Evolutionary conservation across 2,329 filamentous ascomycete genomes (phyloP), one percentile per base, ranked within the genome.

Genomic region (Penicillium sp.): DNA sequence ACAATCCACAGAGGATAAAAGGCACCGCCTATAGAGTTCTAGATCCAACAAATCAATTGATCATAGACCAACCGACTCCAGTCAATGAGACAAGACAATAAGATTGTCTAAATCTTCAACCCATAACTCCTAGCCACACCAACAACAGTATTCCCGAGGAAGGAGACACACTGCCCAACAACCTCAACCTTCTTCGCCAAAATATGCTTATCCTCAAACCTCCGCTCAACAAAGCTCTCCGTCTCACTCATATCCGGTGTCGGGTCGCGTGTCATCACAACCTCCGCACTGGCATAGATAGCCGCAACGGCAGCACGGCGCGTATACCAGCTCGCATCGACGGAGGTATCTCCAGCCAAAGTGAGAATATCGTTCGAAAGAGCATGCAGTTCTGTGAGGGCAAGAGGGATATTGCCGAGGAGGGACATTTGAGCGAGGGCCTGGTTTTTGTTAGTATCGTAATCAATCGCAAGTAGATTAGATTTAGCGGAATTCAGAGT

Each of bases 351-450:
- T 50, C 91, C 91, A 0, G 93, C 86, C 4, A 96, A 84, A 69
- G 90, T 92, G 82, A 90, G 90, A 51, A 99, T 96, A 74, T 99
- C 95, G 73, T 97, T 93, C n/a, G 89, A 84, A 4, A 99, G 85
- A 49, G 84, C 81, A 43, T 89, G 87, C 4, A 99, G 84, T 77
- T 98, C 95, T 45, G 82, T 82, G 3, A 97, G 72, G 0, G 92
- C 93, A 9, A 85, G 78, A 0, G 91, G 85, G 33, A 96, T 83
- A 73, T 93, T 89, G 58, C 83, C 85, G 0, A 91, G 90, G 56
- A 96, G 87, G 4, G 92, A 91, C 90, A 97, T 96, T 60, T 96
- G 81, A 4, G 91, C 92, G 3, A 98, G 82, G 45, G 93, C 95
- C 89, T 95, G 59, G 10, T 21, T 39, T n/a, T 45, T 21, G 31